Percentiles rank a stretch among this genome's conserved stretches.
These are phyloP conservation scores for Sporothrix mexicana DNA, from an alignment of 2,329 filamentous ascomycete species.

Conservation along the genomic window DNA sequence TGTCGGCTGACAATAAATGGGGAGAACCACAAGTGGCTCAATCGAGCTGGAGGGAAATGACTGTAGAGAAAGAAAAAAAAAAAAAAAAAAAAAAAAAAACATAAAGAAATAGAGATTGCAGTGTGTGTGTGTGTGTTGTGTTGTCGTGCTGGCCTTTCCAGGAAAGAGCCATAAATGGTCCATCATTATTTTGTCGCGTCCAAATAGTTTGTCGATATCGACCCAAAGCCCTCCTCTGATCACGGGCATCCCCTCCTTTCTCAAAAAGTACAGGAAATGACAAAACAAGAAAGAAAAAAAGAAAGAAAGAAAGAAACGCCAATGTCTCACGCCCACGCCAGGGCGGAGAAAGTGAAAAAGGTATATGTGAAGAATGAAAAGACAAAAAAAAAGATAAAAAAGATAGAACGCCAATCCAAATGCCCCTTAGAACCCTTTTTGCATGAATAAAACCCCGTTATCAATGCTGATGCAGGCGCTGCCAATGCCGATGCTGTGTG, in stretches of 20 bases:
- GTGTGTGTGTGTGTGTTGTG: background rate
- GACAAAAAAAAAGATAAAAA: background rate
- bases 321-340: background rate
- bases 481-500: background rate
- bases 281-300: too few species aligned
- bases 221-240: constrained; percentile 5
- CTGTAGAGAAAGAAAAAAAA: background rate
- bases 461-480: background rate
- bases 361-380: background rate
- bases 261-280: background rate
- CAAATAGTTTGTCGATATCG: background rate
- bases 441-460: background rate
- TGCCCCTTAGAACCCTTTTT: constrained; percentile 4
- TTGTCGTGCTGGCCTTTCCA: background rate
- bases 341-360: background rate
- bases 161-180: background rate
- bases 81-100: background rate
- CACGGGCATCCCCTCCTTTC: background rate
- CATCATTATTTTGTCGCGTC: constrained; percentile 16
- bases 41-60: background rate
- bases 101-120: background rate
- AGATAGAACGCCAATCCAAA: constrained; percentile 14
- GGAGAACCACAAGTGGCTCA: background rate
- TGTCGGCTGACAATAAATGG: background rate
- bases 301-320: constrained; percentile 6